Base-by-base conservation (phyloP, 2,329 filamentous ascomycete species). In the Monilinia polystroma region DNA sequence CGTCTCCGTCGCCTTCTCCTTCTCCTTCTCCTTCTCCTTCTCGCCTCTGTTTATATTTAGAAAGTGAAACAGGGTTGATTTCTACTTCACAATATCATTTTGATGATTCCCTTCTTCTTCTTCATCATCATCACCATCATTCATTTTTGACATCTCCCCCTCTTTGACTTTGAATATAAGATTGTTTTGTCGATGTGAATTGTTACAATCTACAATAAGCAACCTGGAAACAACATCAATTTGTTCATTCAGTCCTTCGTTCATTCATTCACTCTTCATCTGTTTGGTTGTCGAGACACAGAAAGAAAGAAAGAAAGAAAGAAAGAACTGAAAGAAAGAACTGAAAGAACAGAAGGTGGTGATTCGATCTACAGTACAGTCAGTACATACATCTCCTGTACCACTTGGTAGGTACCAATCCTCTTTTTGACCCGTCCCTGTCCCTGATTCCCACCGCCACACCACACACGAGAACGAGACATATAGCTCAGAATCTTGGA, bases 21-120 rank as follows among this genome's bases (percentile, higher is more conserved):
- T 16, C 41, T 43, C 14, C 12, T 43, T 8, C 32, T 7, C 32
- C 32, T 35, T 8, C 32, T 35, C 32, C 32, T 35, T 8, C 32
- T 35, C 32, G 32, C 32, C 32, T 35, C 32, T 35, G 5, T 35
- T 35, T 41, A 14, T 18, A 23, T 35, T n/a, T 6, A 14, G 20
- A 60, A 49, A 49, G 43, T 60, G 58, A 60, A 51, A 51, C 58
- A 51, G 58, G 58, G 45, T 51, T 51, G 45, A 29, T 51, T 60
- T 38, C 32, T 38, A 16, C 11, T 51, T 51, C 2, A 7, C 58
- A 23, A 51, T 38, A 11, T 41, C 38, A 41, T 12, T 14, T 41
- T 41, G 11, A 41, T 41, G 32, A 35, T 35, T 35, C 32, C 32
- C 32, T 41, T 41, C 38, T 23, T 51, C 57, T 20, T 49, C 47